phyloP scores from a whole-genome alignment of 2,329 filamentous ascomycete genomes.

The Penicillium sp. region DNA sequence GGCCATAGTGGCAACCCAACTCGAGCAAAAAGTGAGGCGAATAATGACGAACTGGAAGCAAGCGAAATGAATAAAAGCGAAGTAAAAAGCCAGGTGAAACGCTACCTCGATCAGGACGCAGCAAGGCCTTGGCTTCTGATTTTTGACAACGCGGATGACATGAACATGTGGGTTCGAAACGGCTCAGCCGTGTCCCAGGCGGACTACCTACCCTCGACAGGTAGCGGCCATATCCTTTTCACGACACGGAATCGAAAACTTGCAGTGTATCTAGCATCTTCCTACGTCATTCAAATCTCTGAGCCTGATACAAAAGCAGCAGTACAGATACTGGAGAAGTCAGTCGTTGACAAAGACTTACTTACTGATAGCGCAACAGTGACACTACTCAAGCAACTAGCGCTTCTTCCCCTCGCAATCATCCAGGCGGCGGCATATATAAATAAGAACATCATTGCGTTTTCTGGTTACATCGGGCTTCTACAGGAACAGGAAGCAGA shows the following conservation, averaged over 20 bases:
- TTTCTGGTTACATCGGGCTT: slow-evolving; percentile 12
- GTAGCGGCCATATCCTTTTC: slow-evolving; percentile 34
- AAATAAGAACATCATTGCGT: slow-evolving; percentile 12
- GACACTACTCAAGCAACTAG: slow-evolving; percentile 28
- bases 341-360: slow-evolving; percentile 7
- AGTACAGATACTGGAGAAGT: not conserved
- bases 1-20: slow-evolving; percentile 6
- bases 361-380: slow-evolving; percentile 13
- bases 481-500: slow-evolving; percentile 13
- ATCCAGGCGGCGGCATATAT: slow-evolving; percentile 36
- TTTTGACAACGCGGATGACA: slow-evolving; percentile 34
- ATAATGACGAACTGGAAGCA: not conserved
- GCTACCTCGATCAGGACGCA: slow-evolving; percentile 20
- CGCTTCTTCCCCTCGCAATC: slow-evolving; percentile 38
- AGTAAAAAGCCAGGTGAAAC: slow-evolving; percentile 10
- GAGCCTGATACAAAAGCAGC: not conserved
- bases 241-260: slow-evolving; percentile 34
- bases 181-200: slow-evolving; percentile 10
- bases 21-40: slow-evolving; percentile 6
- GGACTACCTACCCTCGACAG: slow-evolving; percentile 25
- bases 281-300: slow-evolving; percentile 21
- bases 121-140: slow-evolving; percentile 29
- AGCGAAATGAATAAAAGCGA: not conserved
- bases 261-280: slow-evolving; percentile 24
- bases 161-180: slow-evolving; percentile 25